Evolutionary conservation across 2,329 filamentous ascomycete species (phyloP).

Genomic region (Clathrospora elynae): DNA sequence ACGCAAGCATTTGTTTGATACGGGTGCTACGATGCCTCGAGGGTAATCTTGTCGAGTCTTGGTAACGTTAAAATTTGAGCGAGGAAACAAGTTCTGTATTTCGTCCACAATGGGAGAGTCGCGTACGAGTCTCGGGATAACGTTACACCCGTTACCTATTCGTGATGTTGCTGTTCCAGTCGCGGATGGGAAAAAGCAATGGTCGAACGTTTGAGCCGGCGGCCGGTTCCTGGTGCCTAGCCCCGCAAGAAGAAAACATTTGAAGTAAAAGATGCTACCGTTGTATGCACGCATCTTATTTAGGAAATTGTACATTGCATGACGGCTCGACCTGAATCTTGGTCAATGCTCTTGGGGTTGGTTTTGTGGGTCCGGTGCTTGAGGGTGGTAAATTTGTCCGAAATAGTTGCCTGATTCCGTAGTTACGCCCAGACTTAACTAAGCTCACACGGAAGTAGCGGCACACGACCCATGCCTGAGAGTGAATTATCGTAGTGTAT

Average conservation of each 20-base stretch:
- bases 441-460: slow-evolving; percentile 23
- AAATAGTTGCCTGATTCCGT: too few species aligned
- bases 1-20: slow-evolving; percentile 1
- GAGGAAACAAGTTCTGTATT: slow-evolving; percentile 4
- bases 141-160: slow-evolving; percentile 7
- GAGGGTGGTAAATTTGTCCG: slow-evolving; percentile 18
- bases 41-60: slow-evolving; percentile 9
- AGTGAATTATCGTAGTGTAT: slow-evolving; percentile 32
- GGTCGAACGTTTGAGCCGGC: slow-evolving; percentile 1
- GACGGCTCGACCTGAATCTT: background rate
- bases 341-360: too few species aligned
- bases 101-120: slow-evolving; percentile 2
- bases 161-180: background rate
- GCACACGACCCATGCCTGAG: slow-evolving; percentile 8
- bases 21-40: slow-evolving; percentile 14
- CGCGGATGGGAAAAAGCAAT: background rate
- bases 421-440: slow-evolving; percentile 26
- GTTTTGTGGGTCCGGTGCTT: slow-evolving; percentile 5
- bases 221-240: background rate
- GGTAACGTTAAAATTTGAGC: background rate
- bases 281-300: slow-evolving; percentile 2
- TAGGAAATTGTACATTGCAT: background rate
- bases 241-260: too few species aligned
- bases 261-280: background rate
- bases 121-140: slow-evolving; percentile 8